Evolutionary conservation across 1,139 yeast species (phyloP), one percentile per base, ranked within the genome.

Genomic region (Pichia sp.): DNA sequence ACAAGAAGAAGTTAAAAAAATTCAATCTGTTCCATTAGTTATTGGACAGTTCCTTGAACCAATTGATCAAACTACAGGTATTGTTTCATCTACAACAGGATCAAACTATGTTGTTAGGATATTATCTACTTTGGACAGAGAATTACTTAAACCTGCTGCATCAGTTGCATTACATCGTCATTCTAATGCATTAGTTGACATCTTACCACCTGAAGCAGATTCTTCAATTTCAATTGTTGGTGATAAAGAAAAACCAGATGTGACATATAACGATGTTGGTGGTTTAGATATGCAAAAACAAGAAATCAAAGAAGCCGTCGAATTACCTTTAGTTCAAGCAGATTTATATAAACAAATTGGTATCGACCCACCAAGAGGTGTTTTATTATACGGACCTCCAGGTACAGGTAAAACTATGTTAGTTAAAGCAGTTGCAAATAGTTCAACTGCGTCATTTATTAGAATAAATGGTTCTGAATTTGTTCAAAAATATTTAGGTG

Each of bases 341-440:
- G 98, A 94, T 59, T 73, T 94, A 56, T 94, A 94, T 68, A 84
- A 87, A 58, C 97, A 94, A 67, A 94, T 94, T 62, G 99, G 99
- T 68, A 94, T 94, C 55, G 97, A 94, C 60, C 98, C 98, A 31
- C 98, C 99, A 52, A 79, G 97, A 57, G 99, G 99, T 60, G 98
- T 94, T 32, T 70, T 94, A 56, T 73, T 94, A 51, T 94, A 92
- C 66, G 99, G 99, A 24, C 97, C 98, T 20, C 99, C 99, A 40
- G 99, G 99, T 64, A 94, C 98, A 4, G 99, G 99, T 59, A 94
- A 94, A 67, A 94, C 99, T 34, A 89, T 94, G 97, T 76, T 94
- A 64, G 99, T 90, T 45, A 94, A 94, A 67, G 98, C 99, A 0
- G 99, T 94, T 41, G 99, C 99, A 20, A 92, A 94, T 66, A 82